These are phyloP conservation scores for Nannizzia gypsea DNA, from an alignment of 2,329 filamentous ascomycete genomes.

Conservation along the genomic window DNA sequence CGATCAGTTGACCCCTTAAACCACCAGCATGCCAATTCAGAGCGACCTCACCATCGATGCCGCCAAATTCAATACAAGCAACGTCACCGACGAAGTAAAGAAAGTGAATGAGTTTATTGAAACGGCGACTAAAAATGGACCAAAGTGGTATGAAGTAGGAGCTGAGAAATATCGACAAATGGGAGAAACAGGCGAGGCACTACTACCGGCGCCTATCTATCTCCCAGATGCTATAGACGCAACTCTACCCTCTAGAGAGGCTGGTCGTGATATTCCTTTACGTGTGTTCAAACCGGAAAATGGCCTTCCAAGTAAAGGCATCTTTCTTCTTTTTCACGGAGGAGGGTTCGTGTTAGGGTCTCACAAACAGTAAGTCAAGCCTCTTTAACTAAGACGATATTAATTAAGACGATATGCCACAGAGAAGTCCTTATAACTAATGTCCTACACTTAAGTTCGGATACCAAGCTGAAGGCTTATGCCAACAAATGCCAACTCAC, in stretches of 20 bases:
- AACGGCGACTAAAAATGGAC: background rate
- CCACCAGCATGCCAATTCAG: constrained; percentile 1
- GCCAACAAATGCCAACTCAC: constrained; percentile 40
- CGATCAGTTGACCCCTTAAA: too few species aligned
- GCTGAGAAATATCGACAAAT: constrained; percentile 44
- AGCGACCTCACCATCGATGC: constrained; percentile 6
- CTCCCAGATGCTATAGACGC: constrained; percentile 38
- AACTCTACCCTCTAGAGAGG: constrained; percentile 42
- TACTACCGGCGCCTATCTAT: constrained; percentile 37
- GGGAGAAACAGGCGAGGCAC: constrained; percentile 42
- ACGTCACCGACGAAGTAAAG: constrained; percentile 4
- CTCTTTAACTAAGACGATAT: background rate
- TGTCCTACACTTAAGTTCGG: constrained; percentile 27
- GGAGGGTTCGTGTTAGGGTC: constrained; percentile 32
- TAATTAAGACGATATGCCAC: too few species aligned
- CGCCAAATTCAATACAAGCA: constrained; percentile 3
- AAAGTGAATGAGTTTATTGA: background rate
- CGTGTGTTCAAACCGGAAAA: constrained; percentile 42
- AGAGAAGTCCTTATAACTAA: background rate
- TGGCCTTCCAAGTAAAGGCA: constrained; percentile 27
- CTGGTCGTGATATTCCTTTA: constrained; percentile 40
- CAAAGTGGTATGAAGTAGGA: constrained; percentile 22
- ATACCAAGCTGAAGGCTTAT: constrained; percentile 38
- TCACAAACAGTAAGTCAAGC: constrained; percentile 23
- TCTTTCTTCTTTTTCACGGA: constrained; percentile 48